phyloP scores from a whole-genome alignment of 495 filamentous ascomycete genomes.

The Hypomontagnella submonticulosa region DNA sequence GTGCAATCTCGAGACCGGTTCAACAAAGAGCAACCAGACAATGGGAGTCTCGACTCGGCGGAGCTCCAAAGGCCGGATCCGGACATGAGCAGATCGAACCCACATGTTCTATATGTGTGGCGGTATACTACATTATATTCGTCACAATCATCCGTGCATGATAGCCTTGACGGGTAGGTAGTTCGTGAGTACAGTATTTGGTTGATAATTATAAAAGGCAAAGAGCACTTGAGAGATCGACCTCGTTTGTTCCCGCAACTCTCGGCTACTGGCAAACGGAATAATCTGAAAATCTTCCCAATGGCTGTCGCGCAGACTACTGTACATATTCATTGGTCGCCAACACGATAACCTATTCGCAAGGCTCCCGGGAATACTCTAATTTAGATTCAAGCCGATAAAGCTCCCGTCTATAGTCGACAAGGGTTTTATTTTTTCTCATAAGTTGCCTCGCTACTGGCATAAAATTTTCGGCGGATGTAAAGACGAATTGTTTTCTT shows the following conservation, averaged over 20 bases:
- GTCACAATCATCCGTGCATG: slow-evolving; percentile 19
- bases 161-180: slow-evolving; percentile 25
- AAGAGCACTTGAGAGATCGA: slow-evolving; percentile 29
- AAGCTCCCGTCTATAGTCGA: not conserved
- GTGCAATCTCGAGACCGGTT: slow-evolving; percentile 10
- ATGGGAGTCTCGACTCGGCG: slow-evolving; percentile 23
- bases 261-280: slow-evolving; percentile 36
- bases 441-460: slow-evolving; percentile 14
- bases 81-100: slow-evolving; percentile 28
- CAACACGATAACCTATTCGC: slow-evolving; percentile 9
- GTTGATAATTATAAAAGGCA: slow-evolving; percentile 26
- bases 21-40: slow-evolving; percentile 15
- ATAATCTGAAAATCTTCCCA: slow-evolving; percentile 20
- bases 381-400: not conserved
- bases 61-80: slow-evolving; percentile 28
- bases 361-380: slow-evolving; percentile 13
- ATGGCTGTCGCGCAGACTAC: slow-evolving; percentile 11
- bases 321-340: slow-evolving; percentile 15
- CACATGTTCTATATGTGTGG: slow-evolving; percentile 24
- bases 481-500: not conserved
- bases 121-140: slow-evolving; percentile 33
- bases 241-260: slow-evolving; percentile 36
- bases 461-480: slow-evolving; percentile 2
- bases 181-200: slow-evolving; percentile 18
- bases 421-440: not conserved